phyloP scores from a whole-genome alignment of 352 stramenopile genomes.

The Blastocystis sp. region DNA sequence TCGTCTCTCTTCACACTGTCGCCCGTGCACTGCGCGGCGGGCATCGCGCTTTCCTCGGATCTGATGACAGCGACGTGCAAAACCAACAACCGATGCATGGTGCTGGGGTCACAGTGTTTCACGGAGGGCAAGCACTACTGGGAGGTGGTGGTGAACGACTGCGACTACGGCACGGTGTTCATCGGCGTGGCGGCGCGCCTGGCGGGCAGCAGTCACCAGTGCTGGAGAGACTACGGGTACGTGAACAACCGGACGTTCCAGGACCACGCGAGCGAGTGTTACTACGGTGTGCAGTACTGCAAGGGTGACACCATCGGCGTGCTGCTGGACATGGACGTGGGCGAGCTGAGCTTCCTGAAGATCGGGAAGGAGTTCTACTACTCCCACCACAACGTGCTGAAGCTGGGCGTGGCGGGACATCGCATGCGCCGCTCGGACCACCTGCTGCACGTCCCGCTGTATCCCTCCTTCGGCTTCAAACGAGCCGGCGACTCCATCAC shows the following conservation, averaged over 20 bases:
- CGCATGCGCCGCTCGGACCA: neutral
- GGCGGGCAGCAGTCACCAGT: slow-evolving; percentile 57
- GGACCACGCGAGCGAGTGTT: slow-evolving; percentile 56
- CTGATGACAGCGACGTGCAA: slow-evolving; percentile 27
- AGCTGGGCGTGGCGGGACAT: slow-evolving; percentile 25
- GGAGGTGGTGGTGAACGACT: slow-evolving; percentile 53
- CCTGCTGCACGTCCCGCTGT: slow-evolving; percentile 4
- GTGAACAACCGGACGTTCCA: slow-evolving; percentile 71
- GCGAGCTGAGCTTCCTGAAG: slow-evolving; percentile 61
- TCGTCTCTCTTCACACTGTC: slow-evolving; percentile 28
- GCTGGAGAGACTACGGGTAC: slow-evolving; percentile 71
- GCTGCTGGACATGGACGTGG: slow-evolving; percentile 67
- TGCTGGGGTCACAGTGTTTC: slow-evolving; percentile 54
- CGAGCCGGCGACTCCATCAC: slow-evolving; percentile 42
- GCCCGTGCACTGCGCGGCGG: slow-evolving; percentile 28
- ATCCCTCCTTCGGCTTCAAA: slow-evolving; percentile 62
- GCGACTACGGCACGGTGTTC: slow-evolving; percentile 61
- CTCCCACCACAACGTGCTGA: slow-evolving; percentile 38
- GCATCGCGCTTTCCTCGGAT: slow-evolving; percentile 34
- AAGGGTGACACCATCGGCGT: slow-evolving; percentile 67
- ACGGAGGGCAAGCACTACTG: slow-evolving; percentile 43
- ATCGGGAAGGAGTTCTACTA: slow-evolving; percentile 66
- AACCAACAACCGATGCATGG: slow-evolving; percentile 67
- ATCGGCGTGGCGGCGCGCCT: slow-evolving; percentile 52
- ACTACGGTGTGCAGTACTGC: slow-evolving; percentile 59